Evolutionary conservation across 2,329 filamentous ascomycete species (phyloP), one percentile per base, ranked within the genome.

Genomic region (Penicillium sp.): DNA sequence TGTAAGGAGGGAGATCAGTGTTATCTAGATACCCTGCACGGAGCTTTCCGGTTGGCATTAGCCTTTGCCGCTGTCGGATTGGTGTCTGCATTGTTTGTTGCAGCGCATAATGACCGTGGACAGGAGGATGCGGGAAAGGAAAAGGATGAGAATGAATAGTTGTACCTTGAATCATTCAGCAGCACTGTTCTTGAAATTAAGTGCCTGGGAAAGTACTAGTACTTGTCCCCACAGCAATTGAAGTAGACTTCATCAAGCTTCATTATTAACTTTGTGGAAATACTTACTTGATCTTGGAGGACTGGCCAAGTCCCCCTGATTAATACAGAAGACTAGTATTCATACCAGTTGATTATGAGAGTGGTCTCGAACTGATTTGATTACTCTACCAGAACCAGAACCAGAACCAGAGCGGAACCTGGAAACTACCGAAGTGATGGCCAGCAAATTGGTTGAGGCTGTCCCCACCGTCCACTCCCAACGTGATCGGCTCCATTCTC

Each of bases 11-110:
- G 46, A 13, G 56, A 54, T n/a, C 52, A 41, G 14, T 63, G 59
- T 44, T 58, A 61, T 52, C n/a, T 60, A 27, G 27, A 58, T 55
- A 54, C 56, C 1, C 19, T 64, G 2, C 57, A 58, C 24, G 51
- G 55, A 9, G 53, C 61, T n/a, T 64, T 60, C 27, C 24, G 35
- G n/a, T 33, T 56, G 35, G 61, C 59, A 10, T 36, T 60, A 4
- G 50, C 11, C 18, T 51, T 61, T 41, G 51, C 59, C 14, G 44
- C 51, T 27, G 55, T 50, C 14, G 59, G 50, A 27, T 43, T 62
- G 3, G 24, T 58, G 16, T 56, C 56, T 16, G 56, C 54, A 6
- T 22, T 62, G 4, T 54, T 63, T 43, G 22, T 63, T 31, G 49
- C 39, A 18, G 11, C 43, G 4, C 37, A 58, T 36, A 2, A 37